These are phyloP conservation scores for Russula ochroleuca DNA, from an alignment of 768 basidiomycete genomes.

Conservation along the genomic window DNA sequence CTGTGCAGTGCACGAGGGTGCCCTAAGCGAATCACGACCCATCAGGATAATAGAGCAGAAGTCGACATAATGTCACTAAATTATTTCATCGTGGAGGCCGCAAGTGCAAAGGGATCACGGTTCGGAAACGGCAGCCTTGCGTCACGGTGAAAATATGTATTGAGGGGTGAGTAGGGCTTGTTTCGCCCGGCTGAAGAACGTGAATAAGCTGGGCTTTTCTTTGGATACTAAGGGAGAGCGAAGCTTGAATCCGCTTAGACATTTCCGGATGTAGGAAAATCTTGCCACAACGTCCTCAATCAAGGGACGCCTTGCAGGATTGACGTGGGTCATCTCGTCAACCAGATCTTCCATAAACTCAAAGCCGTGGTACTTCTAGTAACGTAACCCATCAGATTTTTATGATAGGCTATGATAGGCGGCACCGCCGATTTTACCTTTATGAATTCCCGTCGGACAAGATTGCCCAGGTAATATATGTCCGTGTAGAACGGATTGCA, in stretches of 20 bases:
- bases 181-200: background rate
- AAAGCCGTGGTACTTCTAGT: constrained; percentile 20
- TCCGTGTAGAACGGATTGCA: constrained; percentile 32
- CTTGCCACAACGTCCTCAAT: constrained; percentile 37
- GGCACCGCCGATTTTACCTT: constrained; percentile 15
- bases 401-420: background rate
- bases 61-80: background rate
- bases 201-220: constrained; percentile 3
- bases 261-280: constrained; percentile 33
- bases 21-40: too few species aligned
- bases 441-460: constrained; percentile 27
- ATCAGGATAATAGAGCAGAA: background rate
- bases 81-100: too few species aligned
- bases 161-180: constrained; percentile 8
- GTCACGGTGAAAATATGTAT: background rate
- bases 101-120: background rate
- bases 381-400: background rate
- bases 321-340: constrained; percentile 36
- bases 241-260: constrained; percentile 33
- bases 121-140: constrained; percentile 6
- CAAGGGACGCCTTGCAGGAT: constrained; percentile 36
- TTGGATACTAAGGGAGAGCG: constrained; percentile 25
- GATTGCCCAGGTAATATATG: constrained; percentile 31
- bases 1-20: too few species aligned
- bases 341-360: constrained; percentile 24